A percentile compares a stretch with the other conserved stretches of the same genome.
Evolutionary conservation across 1,284 basidiomycete genomes (phyloP).

Genomic region (Ceratobasidium sp.): DNA sequence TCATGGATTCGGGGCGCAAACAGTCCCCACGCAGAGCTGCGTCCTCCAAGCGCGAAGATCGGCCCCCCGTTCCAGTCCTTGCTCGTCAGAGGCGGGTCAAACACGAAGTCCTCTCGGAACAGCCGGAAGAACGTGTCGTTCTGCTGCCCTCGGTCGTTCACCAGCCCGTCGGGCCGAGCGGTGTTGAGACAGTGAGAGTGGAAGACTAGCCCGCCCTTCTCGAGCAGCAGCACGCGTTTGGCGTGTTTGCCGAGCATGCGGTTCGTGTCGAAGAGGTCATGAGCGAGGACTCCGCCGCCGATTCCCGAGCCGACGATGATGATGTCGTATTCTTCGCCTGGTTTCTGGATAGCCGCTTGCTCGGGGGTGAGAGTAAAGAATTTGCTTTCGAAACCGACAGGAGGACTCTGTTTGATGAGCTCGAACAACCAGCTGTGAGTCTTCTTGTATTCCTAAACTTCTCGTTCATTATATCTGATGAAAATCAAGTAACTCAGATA

Average conservation of each 20-base stretch:
- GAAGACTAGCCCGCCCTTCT: slow-evolving; percentile 50
- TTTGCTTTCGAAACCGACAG: neutral
- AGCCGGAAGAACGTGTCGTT: slow-evolving; percentile 50
- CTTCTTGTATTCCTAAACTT: neutral
- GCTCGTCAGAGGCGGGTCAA: neutral
- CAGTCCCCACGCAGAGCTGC: slow-evolving; percentile 50
- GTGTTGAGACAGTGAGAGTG: slow-evolving; percentile 51
- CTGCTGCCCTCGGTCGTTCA: slow-evolving; percentile 48
- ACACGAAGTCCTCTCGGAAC: slow-evolving; percentile 48
- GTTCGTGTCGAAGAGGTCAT: slow-evolving; percentile 50
- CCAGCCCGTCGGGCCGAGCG: slow-evolving; percentile 48
- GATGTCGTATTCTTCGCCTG: slow-evolving; percentile 51
- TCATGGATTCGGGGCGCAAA: slow-evolving; percentile 50
- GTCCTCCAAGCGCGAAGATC: slow-evolving; percentile 46
- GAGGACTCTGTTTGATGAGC: neutral
- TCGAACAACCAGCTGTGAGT: neutral
- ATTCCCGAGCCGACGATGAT: slow-evolving; percentile 51
- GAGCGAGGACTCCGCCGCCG: slow-evolving; percentile 50
- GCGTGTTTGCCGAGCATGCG: slow-evolving; percentile 41
- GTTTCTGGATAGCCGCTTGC: slow-evolving; percentile 14
- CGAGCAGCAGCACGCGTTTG: slow-evolving; percentile 50
- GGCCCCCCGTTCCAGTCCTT: slow-evolving; percentile 50
- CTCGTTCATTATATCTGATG: too few relatives aligned
- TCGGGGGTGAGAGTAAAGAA: slow-evolving; percentile 45
- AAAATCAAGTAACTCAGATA: too few relatives aligned